Evolutionary conservation across 805 yeast genomes (phyloP), one percentile per base, ranked within the genome.

Genomic region (Kodamaea sagamina): DNA sequence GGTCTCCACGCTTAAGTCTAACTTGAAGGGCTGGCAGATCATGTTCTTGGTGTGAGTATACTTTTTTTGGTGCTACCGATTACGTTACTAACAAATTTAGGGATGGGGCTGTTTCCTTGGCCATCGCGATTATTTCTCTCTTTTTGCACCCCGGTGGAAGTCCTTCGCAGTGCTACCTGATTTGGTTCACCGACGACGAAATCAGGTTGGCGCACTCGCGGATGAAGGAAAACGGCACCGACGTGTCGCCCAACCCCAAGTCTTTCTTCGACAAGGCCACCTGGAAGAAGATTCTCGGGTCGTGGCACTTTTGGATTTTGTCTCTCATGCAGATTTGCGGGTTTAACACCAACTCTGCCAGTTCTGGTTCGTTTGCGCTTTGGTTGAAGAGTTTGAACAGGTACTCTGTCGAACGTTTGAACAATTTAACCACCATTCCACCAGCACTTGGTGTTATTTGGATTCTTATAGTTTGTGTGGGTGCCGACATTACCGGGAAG

Each of bases 381-480:
- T 63, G 67, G 67, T 49, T 63, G 18, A 46, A 56, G 32, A 52
- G 59, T 12, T 44, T 52, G 36, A 48, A 56, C 28, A 43, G 43
- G 34, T 51, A 21, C 31, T 28, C 29, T 31, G 32, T 39, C 32
- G 42, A 41, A 17, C 32, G 41, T 21, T 45, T 51, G 31, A 79
- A 81, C 52, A 67, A 79, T 44, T 61, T 77, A 37, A 66, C 81
- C 9, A 71, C 81, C 3, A 49, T 78, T 12, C 79, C 86, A 0
- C 84, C 86, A 1, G 82, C 78, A 10, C 57, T 81, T 21, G 86
- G 86, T 6, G 68, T 81, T 28, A 55, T 75, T 2, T 80, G 63
- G 51, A 71, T 77, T n/a, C 46, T 73, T 15, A 45, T 75, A 6
- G 65, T 71, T 19, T 69, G 79, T 34, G 60, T 67, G 25, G 78